These are phyloP conservation scores for Fraxinus xanthoxyloides DNA, from an alignment of 305 asterid species.

Conservation along the genomic window DNA sequence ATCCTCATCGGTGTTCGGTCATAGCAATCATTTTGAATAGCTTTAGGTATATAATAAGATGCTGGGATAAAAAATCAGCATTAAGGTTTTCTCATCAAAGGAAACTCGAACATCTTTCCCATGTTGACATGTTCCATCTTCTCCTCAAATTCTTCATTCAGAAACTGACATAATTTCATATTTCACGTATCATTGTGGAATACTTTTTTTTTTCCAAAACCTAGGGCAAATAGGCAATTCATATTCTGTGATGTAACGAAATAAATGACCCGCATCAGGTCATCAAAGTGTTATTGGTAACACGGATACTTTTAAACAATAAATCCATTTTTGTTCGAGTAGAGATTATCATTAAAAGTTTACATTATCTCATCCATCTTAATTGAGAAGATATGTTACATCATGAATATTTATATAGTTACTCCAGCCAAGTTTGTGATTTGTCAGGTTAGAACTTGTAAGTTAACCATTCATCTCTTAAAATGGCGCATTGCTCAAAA, in stretches of 20 bases:
- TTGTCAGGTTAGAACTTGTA: not conserved
- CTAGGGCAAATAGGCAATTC: not conserved
- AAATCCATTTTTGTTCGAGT: not conserved
- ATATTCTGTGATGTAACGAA: not conserved
- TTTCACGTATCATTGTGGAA: not conserved
- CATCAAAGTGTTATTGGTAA: not conserved
- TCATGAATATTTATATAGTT: not conserved
- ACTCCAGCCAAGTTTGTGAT: not conserved
- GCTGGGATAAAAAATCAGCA: not conserved
- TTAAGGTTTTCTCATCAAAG: not conserved
- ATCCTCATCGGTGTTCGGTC: not conserved
- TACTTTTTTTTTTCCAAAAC: not conserved
- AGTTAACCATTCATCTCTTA: not conserved
- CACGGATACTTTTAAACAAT: not conserved
- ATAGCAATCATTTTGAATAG: not conserved
- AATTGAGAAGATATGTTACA: not conserved
- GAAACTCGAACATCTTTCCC: not conserved
- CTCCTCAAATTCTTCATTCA: conserved; percentile 1
- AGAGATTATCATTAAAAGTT: not conserved
- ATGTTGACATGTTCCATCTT: not conserved
- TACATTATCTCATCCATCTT: not conserved
- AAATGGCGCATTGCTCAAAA: not conserved
- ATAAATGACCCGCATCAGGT: not conserved
- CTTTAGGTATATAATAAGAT: not conserved
- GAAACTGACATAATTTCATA: not conserved